These are phyloP conservation scores for Cordyceps fumosorosea DNA, from an alignment of 2,329 filamentous ascomycete species.

Conservation along the genomic window DNA sequence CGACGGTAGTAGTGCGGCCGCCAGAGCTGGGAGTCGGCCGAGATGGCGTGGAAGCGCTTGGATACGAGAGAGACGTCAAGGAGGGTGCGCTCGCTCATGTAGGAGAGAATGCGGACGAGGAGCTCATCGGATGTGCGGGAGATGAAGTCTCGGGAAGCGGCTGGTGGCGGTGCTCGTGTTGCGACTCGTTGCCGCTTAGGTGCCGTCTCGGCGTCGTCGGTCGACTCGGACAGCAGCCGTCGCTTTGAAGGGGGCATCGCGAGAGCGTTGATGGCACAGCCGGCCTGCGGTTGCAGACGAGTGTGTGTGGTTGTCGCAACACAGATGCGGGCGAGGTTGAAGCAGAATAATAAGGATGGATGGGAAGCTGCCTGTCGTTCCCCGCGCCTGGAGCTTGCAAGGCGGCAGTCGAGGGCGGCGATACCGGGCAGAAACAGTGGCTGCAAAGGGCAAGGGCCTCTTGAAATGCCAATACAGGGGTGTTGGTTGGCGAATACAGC, in stretches of 20 bases:
- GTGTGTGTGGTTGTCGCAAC: not conserved
- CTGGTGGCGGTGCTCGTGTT: not conserved
- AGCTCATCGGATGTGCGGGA: slow-evolving; percentile 80
- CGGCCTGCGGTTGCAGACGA: not conserved
- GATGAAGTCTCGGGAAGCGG: slow-evolving; percentile 47
- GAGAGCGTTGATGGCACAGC: not conserved
- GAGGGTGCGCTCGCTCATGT: slow-evolving; percentile 63
- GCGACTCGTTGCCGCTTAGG: not conserved
- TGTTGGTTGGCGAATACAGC: not conserved
- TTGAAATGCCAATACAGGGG: not conserved
- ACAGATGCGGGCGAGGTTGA: not conserved
- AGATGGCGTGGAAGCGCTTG: slow-evolving; percentile 63
- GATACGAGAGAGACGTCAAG: slow-evolving; percentile 61
- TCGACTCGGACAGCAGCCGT: not conserved
- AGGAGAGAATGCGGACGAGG: slow-evolving; percentile 74
- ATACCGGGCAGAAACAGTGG: not conserved
- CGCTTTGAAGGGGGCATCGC: slow-evolving; percentile 1
- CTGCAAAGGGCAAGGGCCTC: not conserved
- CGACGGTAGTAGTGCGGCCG: slow-evolving; percentile 79
- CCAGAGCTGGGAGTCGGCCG: slow-evolving; percentile 84
- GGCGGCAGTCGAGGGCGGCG: not conserved
- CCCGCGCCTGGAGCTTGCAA: not conserved
- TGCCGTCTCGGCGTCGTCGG: not conserved
- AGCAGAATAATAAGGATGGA: not conserved
- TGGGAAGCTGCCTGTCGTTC: not conserved